Conservation (phyloP, 257 asterid genomes). For the Primulina tabacum region DNA sequence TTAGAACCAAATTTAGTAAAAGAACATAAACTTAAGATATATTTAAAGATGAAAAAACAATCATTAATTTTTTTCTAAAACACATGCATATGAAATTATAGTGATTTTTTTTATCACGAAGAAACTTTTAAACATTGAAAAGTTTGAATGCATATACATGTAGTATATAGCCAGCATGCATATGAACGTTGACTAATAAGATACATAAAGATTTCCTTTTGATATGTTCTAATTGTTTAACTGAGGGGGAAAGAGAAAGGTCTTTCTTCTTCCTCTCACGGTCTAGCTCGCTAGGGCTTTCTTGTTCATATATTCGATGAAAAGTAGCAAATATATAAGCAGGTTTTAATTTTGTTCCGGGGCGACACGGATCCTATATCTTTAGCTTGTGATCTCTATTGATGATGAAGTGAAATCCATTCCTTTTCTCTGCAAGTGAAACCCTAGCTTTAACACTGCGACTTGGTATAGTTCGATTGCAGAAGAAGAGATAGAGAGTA, state of each 20-base stretch:
- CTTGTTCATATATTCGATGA: constrained; percentile 34
- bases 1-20: not conserved
- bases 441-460: constrained; percentile 27
- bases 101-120: too few species aligned
- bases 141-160: constrained; percentile 25
- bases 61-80: too few species aligned
- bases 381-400: not conserved
- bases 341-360: not conserved
- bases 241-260: constrained; percentile 29
- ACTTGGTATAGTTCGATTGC: constrained; percentile 24
- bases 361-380: not conserved
- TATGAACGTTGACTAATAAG: constrained; percentile 23
- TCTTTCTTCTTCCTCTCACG: constrained; percentile 41
- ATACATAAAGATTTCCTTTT: constrained; percentile 30
- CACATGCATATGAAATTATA: too few species aligned
- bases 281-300: constrained; percentile 65
- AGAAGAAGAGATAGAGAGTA: not conserved
- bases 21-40: not conserved
- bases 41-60: not conserved
- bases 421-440: constrained; percentile 23
- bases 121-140: constrained; percentile 25
- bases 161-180: constrained; percentile 5
- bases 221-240: constrained; percentile 24
- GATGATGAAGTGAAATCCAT: not conserved
- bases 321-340: constrained; percentile 17